phyloP scores from a whole-genome alignment of 441 rosid species.

The Erodium texanum region DNA sequence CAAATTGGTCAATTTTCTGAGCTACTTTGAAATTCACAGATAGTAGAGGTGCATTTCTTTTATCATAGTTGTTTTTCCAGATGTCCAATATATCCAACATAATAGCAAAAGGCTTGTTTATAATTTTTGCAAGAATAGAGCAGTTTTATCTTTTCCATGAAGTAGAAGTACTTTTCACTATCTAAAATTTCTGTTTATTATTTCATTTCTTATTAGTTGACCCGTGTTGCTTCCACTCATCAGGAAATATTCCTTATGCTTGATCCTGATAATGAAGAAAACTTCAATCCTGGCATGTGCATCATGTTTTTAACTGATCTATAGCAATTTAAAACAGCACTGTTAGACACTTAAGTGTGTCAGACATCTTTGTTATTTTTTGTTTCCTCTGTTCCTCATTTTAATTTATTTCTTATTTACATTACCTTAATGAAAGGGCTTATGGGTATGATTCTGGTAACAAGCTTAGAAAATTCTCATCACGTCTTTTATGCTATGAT shows the following conservation, averaged over 20 bases:
- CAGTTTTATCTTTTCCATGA: neutral
- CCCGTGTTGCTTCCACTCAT: neutral
- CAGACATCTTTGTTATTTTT: neutral
- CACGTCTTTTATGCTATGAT: neutral
- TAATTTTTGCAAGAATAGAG: neutral
- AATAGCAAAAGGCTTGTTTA: neutral
- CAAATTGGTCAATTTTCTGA: too few species aligned
- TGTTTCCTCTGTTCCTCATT: too few species aligned
- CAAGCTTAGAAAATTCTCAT: too few species aligned
- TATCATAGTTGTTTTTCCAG: neutral
- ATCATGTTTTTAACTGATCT: neutral
- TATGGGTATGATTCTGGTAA: too few species aligned
- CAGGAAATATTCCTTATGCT: neutral
- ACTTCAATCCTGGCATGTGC: neutral
- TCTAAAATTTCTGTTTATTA: neutral
- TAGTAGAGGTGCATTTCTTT: too few species aligned
- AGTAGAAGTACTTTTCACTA: neutral
- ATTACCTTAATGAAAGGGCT: too few species aligned
- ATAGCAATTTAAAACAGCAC: neutral
- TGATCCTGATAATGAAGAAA: neutral
- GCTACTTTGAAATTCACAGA: too few species aligned
- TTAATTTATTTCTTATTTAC: neutral
- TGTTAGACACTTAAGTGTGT: neutral
- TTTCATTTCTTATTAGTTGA: neutral
- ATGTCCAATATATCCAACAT: neutral